Conservation (phyloP, 2,329 filamentous ascomycete genomes). For the Penicillium sp. region DNA sequence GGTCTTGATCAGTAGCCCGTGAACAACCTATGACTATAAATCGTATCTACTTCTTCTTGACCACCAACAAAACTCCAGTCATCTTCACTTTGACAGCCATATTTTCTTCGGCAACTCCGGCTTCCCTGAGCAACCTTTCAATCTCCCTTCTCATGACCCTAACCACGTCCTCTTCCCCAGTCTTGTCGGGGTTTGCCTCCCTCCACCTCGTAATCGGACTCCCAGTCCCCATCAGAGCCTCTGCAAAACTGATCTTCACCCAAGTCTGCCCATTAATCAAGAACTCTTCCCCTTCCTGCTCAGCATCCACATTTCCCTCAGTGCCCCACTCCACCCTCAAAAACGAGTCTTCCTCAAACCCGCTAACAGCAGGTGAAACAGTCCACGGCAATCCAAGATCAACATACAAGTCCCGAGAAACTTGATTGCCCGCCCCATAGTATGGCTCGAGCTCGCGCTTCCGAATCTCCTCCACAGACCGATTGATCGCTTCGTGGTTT, state of each 20-base stretch:
- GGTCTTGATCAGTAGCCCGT: not conserved
- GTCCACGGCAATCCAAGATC: constrained; percentile 55
- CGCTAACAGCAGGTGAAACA: constrained; percentile 30
- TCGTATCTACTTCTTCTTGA: constrained; percentile 10
- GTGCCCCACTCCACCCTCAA: constrained; percentile 46
- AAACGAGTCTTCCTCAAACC: constrained; percentile 45
- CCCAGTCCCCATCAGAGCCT: constrained; percentile 32
- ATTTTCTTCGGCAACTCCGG: constrained; percentile 23
- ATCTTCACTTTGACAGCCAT: constrained; percentile 24
- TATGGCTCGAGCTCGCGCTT: constrained; percentile 36
- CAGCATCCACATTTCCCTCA: constrained; percentile 26
- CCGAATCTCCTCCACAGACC: constrained; percentile 41
- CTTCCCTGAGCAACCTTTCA: constrained; percentile 27
- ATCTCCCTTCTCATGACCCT: constrained; percentile 22
- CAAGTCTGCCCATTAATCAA: constrained; percentile 24
- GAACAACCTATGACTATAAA: not conserved
- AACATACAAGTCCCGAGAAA: constrained; percentile 44
- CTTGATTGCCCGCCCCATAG: constrained; percentile 44
- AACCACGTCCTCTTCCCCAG: constrained; percentile 40
- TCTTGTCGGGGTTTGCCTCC: constrained; percentile 38
- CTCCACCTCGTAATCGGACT: constrained; percentile 46
- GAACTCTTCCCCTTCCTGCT: constrained; percentile 26
- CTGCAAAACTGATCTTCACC: constrained; percentile 24
- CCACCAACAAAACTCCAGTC: constrained; percentile 19
- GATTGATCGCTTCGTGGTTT: constrained; percentile 46